Evolutionary conservation across 2,329 filamentous ascomycete species (phyloP), one percentile per base, ranked within the genome.

Genomic region (Fusarium longipes): DNA sequence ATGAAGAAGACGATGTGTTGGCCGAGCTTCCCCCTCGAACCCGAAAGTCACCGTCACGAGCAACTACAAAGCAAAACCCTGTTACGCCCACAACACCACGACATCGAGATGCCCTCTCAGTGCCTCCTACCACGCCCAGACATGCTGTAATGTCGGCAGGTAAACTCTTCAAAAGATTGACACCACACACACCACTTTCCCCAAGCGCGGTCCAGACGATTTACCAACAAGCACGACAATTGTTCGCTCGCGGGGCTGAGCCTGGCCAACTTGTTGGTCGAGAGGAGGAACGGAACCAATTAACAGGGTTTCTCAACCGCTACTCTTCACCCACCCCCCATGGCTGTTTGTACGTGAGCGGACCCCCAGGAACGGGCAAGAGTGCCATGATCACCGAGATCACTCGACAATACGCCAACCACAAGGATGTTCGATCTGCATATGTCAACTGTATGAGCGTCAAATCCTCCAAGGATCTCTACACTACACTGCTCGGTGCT

Each of bases 371-470:
- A 12, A 99, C 96, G 0, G 96, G 96, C 54, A 99, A 99, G 82
- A 98, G 94, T 77, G 96, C 96, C 29, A 91, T 98, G 83, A 89
- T 98, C 64, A 89, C 89, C 65, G 90, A 96, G 75, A 87, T 97
- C 49, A 91, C 91, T 45, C 82, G 87, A 45, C 83, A 88, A 40
- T 79, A 90, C 47, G 80, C 81, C 12, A 75, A 81, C 6, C 80
- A 82, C 32, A 80, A 84, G 17, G 77, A 82, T 6, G 82, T 96
- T 52, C 89, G 87, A 72, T 89, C 90, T 52, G 89, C 89, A 4
- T 95, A 94, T 74, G 86, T 99, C 83, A 99, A 99, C 77, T 99
- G 96, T 80, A 97, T 97, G 89, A 97, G 94, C 79, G 89, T 97
- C 79, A 96, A 96, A 74, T 93, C 89, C 32, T 92, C 93, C 3